Evolutionary conservation across 2,329 filamentous ascomycete species (phyloP), one percentile per base, ranked within the genome.

Genomic region (Colletotrichum somersetense): DNA sequence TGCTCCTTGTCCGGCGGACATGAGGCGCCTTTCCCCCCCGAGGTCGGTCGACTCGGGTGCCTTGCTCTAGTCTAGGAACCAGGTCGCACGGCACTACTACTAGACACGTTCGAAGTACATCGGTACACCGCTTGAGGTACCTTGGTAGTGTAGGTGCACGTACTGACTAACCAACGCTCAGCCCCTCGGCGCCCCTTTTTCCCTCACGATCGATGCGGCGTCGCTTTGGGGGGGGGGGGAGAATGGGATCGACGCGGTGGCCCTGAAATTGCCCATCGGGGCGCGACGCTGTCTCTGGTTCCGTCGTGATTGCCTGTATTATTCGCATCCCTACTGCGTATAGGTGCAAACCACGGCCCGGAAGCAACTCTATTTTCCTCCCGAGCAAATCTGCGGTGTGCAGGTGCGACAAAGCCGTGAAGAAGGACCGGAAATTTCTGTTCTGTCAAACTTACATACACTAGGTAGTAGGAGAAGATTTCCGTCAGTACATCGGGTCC

Each of bases 201-300:
- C 46, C 18, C 30, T 56, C 26, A 48, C 33, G 46, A 26, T 30
- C 55, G 7, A 69, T 48, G 63, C 55, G 63, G 63, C 63, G 48
- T 48, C 67, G 55, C 46, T 67, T 57, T 35, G 33, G 61, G 35
- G 40, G 40, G 44, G 33, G 61, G 35, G 40, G 40, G 68, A 62
- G 42, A 71, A 67, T 71, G 68, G 57, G 68, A 71, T 71, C 64
- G 68, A 56, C 68, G 56, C 48, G 7, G 53, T 48, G 50, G 57
- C 42, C 64, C 67, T 71, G 62, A 62, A 62, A 56, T 71, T 42
- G 55, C 67, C 33, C 67, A 56, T 57, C 46, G 18, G 67, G 38
- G 63, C 56, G 57, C 14, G 42, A 67, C 67, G 56, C 55, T 57
- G 62, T 59, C 44, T n/a, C 20, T 46, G 18, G 20, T 46, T n/a